Evolutionary conservation across 768 basidiomycete species (phyloP), one percentile per base, ranked within the genome.

Genomic region (Terana coerulea): DNA sequence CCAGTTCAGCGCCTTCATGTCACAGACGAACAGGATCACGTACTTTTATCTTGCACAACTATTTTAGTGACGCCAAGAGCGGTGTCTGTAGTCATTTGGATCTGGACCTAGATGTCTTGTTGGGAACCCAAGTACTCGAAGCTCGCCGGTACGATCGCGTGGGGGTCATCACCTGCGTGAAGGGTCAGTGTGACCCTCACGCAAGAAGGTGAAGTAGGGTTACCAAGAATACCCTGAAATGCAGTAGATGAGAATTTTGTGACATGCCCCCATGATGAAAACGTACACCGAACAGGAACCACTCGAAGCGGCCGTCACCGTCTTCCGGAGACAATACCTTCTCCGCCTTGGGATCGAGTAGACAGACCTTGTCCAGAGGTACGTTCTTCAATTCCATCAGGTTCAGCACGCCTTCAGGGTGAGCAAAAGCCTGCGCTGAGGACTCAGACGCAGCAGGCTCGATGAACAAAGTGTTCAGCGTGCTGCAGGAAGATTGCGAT

Each of bases 51-150:
- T 41, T 84, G 67, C 0, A 93, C 84, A 14, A 95, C 86, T 3
- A 80, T 68, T 63, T 92, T 94, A 0, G 92, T 91, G 3, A 97
- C 95, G 4, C 88, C 91, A 0, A 98, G 73, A 1, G 95, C 95
- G 1, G 95, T 98, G 69, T 99, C 95, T 0, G 97, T 99, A 28
- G 97, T 98, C 97, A 99, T 99, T 69, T 99, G 97, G 1, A 92
- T n/a, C 75, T 2, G 83, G 72, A 0, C 93, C 94, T 7, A 99
- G 75, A 67, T 89, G 90, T 28, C 97, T 79, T 5, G 79, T 79
- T 1, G 91, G 89, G 66, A 95, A 99, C 1, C 94, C 94, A 31
- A 93, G 71, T 14, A 76, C 77, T 26, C 95, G 86, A 30, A 99
- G 79, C 64, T 95, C 91, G 1, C 83, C 79, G 1, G 95, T 99